Evolutionary conservation across 176 grass and related monocot species (phyloP), one percentile per base, ranked within the genome.

Genomic region (Aechmea fasciata): DNA sequence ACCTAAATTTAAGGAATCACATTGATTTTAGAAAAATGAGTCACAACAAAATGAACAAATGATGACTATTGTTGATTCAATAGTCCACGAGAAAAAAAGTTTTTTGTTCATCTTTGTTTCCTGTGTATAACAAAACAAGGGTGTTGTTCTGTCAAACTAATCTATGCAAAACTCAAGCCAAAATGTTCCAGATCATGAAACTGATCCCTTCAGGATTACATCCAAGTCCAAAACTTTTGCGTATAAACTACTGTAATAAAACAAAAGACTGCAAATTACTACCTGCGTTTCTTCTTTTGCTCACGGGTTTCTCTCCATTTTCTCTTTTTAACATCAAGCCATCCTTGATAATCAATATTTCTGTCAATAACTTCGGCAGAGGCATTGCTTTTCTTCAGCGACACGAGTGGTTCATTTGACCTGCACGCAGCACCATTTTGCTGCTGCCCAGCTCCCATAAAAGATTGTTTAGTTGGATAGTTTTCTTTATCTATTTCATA

Each of bases 271-370:
- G 33, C 33, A 41, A 41, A 41, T 41, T 49, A 78, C 49, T 81
- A 96, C 92, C 92, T 96, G 59, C 29, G 69, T 59, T 78, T 82
- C 69, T 96, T 96, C 69, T 69, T 96, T 69, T 89, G 75, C 50
- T 91, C 88, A 10, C 71, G 85, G 64, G 75, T 68, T 66, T 82
- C 29, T 77, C 81, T 91, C 92, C 92, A 96, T 80, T 96, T 96
- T 67, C 92, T 96, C 64, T 96, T 96, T 67, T 82, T 96, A 10
- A 57, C 81, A 73, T 96, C 88, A 83, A 96, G 92, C 92, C 92
- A 96, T 80, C 85, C 85, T 81, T 86, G 74, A 85, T 96, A 96
- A 82, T 96, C 83, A 50, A 71, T 73, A 57, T 75, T 72, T 80
- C 71, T 96, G 76, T 91, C 76, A 67, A 96, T 73, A 73, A 14